Evolutionary conservation across 2,329 filamentous ascomycete genomes (phyloP).

Genomic region (Blastomyces percursus): DNA sequence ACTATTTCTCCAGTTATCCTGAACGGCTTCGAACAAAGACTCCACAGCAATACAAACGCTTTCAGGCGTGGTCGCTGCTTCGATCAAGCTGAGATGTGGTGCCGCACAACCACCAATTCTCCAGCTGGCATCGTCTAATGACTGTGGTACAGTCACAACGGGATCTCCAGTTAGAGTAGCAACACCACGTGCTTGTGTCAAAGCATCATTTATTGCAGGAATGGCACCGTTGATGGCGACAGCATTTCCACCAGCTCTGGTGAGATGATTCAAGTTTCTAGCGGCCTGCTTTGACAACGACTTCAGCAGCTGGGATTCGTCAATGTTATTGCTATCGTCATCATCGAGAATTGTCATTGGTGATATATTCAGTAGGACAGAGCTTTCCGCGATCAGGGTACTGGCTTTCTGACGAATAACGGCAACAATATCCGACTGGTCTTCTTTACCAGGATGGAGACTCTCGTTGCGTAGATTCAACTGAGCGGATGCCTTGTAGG

Average conservation of each 20-base stretch:
- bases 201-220: slow-evolving; percentile 75
- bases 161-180: slow-evolving; percentile 74
- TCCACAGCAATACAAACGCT: slow-evolving; percentile 67
- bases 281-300: slow-evolving; percentile 63
- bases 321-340: slow-evolving; percentile 58
- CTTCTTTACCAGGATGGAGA: slow-evolving; percentile 77
- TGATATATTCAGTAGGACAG: slow-evolving; percentile 71
- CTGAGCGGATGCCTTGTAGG: slow-evolving; percentile 84
- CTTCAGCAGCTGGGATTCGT: slow-evolving; percentile 65
- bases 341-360: slow-evolving; percentile 71
- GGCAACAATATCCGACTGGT: slow-evolving; percentile 79
- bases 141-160: slow-evolving; percentile 66
- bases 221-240: slow-evolving; percentile 82
- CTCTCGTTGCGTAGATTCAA: slow-evolving; percentile 86
- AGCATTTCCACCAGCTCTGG: slow-evolving; percentile 61
- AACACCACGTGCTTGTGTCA: slow-evolving; percentile 70
- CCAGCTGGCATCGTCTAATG: slow-evolving; percentile 88
- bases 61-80: slow-evolving; percentile 59
- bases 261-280: slow-evolving; percentile 56
- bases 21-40: slow-evolving; percentile 74
- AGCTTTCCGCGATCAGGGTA: slow-evolving; percentile 66
- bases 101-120: slow-evolving; percentile 83
- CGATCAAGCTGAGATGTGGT: slow-evolving; percentile 71
- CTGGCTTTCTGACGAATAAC: slow-evolving; percentile 82
- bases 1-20: slow-evolving; percentile 91